These are phyloP conservation scores for Pyrrhoderma noxium DNA, from an alignment of 1,284 basidiomycete genomes.

Conservation along the genomic window DNA sequence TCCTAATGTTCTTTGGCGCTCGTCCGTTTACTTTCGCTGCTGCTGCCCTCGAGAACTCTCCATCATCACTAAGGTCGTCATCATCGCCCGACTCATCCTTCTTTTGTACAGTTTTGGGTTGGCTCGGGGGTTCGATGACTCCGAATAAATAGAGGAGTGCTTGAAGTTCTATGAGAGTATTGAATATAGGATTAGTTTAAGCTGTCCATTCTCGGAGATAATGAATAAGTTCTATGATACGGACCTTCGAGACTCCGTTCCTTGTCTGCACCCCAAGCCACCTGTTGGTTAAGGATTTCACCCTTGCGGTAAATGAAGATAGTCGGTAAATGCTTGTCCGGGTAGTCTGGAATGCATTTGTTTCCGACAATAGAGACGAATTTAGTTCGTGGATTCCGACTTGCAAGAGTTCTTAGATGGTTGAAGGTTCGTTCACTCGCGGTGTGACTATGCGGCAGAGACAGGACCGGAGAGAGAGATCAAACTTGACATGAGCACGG, in stretches of 20 bases:
- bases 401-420: conserved; percentile 70
- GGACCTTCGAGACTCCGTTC: conserved; percentile 77
- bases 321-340: conserved; percentile 88
- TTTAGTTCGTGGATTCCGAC: conserved; percentile 84
- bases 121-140: conserved; percentile 47
- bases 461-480: conserved; percentile 8
- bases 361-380: conserved; percentile 94
- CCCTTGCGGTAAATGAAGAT: conserved; percentile 90
- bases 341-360: conserved; percentile 94
- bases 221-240: conserved; percentile 20
- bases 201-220: too few relatives aligned
- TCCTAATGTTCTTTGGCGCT: conserved; percentile 50
- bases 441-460: conserved; percentile 54
- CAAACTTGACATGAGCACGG: conserved; percentile 6
- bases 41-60: conserved; percentile 47
- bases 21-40: conserved; percentile 49
- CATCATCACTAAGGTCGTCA: conserved; percentile 33
- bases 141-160: conserved; percentile 55
- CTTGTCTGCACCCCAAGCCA: conserved; percentile 75
- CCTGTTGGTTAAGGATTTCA: conserved; percentile 79
- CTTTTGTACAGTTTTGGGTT: conserved; percentile 25
- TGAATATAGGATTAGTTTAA: too few relatives aligned
- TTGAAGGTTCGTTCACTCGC: conserved; percentile 71
- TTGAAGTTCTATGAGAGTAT: conserved; percentile 54
- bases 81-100: conserved; percentile 28